phyloP scores from a whole-genome alignment of 495 filamentous ascomycete species.

The Penicillium canescens region DNA sequence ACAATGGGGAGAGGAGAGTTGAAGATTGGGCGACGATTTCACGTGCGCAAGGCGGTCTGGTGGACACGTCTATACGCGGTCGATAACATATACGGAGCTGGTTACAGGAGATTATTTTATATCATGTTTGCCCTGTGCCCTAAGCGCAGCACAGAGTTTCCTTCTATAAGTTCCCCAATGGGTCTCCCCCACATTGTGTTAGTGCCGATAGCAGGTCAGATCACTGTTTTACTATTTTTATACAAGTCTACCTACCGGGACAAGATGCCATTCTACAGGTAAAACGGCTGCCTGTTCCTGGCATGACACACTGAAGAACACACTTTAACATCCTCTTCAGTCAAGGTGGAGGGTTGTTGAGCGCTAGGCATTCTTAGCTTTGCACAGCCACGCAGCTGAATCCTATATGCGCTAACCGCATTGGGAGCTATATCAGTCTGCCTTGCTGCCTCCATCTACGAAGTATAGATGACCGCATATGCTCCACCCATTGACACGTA shows the following conservation, averaged over 20 bases:
- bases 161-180: conserved; percentile 5
- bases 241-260: background rate
- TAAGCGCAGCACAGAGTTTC: conserved; percentile 1
- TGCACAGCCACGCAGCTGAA: conserved; percentile 40
- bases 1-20: conserved; percentile 4
- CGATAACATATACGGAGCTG: background rate
- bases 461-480: background rate
- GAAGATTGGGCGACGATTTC: conserved; percentile 15
- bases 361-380: conserved; percentile 3
- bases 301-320: too few relatives aligned
- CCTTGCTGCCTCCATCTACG: conserved; percentile 1
- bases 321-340: background rate
- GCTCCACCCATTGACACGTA: background rate
- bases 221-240: background rate
- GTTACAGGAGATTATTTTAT: background rate
- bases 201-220: conserved; percentile 15
- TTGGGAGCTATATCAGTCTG: conserved; percentile 7
- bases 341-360: background rate
- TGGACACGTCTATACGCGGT: conserved; percentile 1
- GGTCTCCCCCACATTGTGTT: conserved; percentile 15
- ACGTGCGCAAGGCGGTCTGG: conserved; percentile 35
- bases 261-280: background rate
- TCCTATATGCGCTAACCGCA: conserved; percentile 11
- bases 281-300: too few relatives aligned
- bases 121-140: background rate